These are phyloP conservation scores for Paramecium pentaurelia DNA, from an alignment of 73 alveolate species.

Conservation along the genomic window DNA sequence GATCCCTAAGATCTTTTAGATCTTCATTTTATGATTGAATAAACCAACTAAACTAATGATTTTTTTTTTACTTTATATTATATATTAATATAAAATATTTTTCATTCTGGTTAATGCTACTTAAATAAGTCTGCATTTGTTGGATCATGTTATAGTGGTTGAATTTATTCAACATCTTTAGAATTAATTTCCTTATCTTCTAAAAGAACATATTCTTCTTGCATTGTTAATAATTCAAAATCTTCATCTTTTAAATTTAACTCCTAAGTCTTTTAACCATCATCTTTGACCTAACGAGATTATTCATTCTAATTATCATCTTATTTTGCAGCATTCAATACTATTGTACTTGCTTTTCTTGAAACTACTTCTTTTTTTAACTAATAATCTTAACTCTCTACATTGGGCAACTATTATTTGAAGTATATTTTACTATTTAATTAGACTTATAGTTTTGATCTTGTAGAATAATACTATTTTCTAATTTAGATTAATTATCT, in stretches of 20 bases:
- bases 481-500: not conserved
- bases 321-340: not conserved
- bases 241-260: not conserved
- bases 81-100: not conserved
- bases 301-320: not conserved
- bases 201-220: not conserved
- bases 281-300: not conserved
- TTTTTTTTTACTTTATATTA: not conserved
- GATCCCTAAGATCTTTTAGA: not conserved
- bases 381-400: not conserved
- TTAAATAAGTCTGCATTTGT: not conserved
- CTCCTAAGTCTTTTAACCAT: not conserved
- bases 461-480: not conserved
- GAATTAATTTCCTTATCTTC: not conserved
- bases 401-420: not conserved
- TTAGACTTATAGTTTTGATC: not conserved
- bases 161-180: not conserved
- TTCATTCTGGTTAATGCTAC: not conserved
- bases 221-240: not conserved
- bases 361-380: not conserved
- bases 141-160: not conserved
- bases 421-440: not conserved
- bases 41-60: not conserved
- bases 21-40: not conserved
- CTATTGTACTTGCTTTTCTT: not conserved